Conservation (phyloP, 2,329 filamentous ascomycete species). For the Colletotrichum lupini region DNA sequence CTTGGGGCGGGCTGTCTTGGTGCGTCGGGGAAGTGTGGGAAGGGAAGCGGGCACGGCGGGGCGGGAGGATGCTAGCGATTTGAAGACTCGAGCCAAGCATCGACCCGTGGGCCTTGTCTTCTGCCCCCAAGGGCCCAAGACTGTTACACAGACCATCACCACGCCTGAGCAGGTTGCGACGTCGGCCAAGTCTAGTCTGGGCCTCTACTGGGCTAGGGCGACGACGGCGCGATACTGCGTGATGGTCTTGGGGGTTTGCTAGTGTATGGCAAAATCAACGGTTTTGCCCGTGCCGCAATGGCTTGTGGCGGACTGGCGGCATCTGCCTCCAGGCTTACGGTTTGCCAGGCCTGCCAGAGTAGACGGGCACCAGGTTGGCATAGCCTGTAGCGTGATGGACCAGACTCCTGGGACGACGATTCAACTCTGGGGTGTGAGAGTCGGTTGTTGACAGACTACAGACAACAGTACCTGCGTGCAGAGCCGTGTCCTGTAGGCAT, state of each 20-base stretch:
- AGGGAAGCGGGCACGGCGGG: conserved; percentile 20
- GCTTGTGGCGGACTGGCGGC: conserved; percentile 31
- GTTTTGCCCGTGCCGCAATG: conserved; percentile 30
- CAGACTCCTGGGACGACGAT: conserved; percentile 29
- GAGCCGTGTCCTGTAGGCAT: background rate
- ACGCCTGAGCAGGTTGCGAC: background rate
- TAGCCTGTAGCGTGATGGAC: conserved; percentile 30
- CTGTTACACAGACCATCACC: background rate
- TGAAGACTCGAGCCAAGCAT: background rate
- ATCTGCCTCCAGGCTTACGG: conserved; percentile 9
- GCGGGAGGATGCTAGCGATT: conserved; percentile 2
- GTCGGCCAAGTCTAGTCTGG: conserved; percentile 15
- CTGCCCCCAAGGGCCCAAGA: background rate
- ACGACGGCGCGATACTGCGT: background rate
- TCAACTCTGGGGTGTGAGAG: background rate
- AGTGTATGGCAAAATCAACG: conserved; percentile 3
- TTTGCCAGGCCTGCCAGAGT: conserved; percentile 6
- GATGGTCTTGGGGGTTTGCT: background rate
- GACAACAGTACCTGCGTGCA: too few species aligned
- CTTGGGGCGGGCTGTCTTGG: conserved; percentile 17
- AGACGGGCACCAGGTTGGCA: background rate
- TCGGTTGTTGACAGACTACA: background rate
- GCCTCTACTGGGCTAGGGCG: background rate
- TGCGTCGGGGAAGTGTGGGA: conserved; percentile 10
- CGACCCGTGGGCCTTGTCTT: background rate